Base-by-base conservation (phyloP, 2,329 filamentous ascomycete species). In the Aspergillus aculeatus region DNA sequence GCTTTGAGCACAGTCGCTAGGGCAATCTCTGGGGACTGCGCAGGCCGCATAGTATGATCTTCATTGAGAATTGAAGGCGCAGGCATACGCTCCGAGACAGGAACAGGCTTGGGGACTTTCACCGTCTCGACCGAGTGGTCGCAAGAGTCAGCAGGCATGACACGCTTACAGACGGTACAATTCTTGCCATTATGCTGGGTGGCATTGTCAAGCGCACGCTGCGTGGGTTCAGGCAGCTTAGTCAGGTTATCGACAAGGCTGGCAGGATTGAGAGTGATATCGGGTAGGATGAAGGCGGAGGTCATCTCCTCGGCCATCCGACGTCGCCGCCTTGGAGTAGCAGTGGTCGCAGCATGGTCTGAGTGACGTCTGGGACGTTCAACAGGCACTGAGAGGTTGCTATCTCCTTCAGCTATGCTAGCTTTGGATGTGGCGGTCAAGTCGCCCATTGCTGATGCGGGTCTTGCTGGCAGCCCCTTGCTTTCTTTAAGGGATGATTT, bases 1-100 rank as follows among this genome's bases (percentile, higher is more conserved):
- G 87, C 84, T 76, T 96, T 95, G 73, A 96, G 88, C 23, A 96
- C 90, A n/a, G 88, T 85, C 7, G 90, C 89, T 24, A 96, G 84
- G 10, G 92, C 91, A 48, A 88, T 77, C 4, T 84, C 86, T 0
- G 91, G 91, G 1, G 86, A 79, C 69, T 91, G 88, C 1, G 88
- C 82, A 5, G 80, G 86, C 0, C 86, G 84, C 50, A 87, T 71
- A 0, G 86, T 88, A 0, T 82, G 82, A 54, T 86, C 83, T n/a
- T 82, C 79, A 52, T 84, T 81, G 62, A 84, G 80, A 5, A 66
- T 54, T 4, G 73, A 71, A 14, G 72, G 68, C 56, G 73, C 68
- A 26, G 76, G 73, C 73, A 79, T 80, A 53, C 82, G 81, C 23
- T 80, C 73, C 4, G 82, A 83, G 4, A 82, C 82, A 4, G 82